Conservation (phyloP, 306 rosid species). For the Cyclanthera cordifolia region DNA sequence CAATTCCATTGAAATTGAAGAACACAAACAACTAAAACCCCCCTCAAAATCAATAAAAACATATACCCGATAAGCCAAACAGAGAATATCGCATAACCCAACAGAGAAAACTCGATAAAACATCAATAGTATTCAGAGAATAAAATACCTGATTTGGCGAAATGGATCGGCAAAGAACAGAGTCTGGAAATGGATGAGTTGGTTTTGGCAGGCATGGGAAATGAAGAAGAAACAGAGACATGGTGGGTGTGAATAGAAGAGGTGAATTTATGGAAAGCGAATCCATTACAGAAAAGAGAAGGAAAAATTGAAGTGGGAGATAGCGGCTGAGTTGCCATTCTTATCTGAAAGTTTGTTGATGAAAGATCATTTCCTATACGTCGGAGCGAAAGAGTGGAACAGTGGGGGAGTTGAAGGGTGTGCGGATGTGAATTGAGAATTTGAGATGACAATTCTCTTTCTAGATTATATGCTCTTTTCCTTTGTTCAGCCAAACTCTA, state of each 20-base stretch:
- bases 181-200: constrained; percentile 18
- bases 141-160: constrained; percentile 44
- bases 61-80: constrained; percentile 10
- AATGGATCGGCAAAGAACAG: constrained; percentile 24
- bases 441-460: too few relatives aligned
- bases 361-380: not conserved
- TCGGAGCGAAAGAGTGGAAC: too few relatives aligned
- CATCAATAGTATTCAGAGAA: not conserved
- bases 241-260: constrained; percentile 22
- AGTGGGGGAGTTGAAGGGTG: too few relatives aligned
- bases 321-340: constrained; percentile 54
- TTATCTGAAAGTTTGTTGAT: not conserved
- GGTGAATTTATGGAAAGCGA: constrained; percentile 20
- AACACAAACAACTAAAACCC: not conserved
- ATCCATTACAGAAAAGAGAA: constrained; percentile 4
- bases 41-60: not conserved
- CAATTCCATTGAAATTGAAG: not conserved
- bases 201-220: constrained; percentile 11
- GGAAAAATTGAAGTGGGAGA: constrained; percentile 25
- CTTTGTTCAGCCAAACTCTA: too few relatives aligned
- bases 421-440: too few relatives aligned
- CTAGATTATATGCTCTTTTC: too few relatives aligned
- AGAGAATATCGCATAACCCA: not conserved
- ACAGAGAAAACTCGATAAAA: not conserved
- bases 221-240: constrained; percentile 16